Evolutionary conservation across 2,329 filamentous ascomycete species (phyloP).

Genomic region (Mycosphaerella sp.): DNA sequence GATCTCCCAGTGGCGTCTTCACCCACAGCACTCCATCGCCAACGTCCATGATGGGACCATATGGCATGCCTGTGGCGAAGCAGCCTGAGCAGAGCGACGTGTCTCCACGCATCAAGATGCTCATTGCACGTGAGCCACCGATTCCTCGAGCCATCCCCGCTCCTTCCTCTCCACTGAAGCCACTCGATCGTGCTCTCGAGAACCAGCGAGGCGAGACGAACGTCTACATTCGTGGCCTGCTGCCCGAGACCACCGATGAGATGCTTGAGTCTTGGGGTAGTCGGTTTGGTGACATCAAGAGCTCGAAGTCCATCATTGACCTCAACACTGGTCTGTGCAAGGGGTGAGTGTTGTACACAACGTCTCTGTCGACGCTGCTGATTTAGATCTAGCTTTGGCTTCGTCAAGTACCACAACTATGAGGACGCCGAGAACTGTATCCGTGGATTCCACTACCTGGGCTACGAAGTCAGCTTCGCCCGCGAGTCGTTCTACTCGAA

Average conservation of each 20-base stretch:
- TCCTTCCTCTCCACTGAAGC: constrained; percentile 78
- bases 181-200: constrained; percentile 86
- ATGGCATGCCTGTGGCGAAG: constrained; percentile 37
- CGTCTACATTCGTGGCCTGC: constrained; percentile 94
- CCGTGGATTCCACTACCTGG: constrained; percentile 85
- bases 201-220: constrained; percentile 95
- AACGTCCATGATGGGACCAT: constrained; percentile 41
- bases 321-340: constrained; percentile 90
- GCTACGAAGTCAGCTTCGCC: constrained; percentile 97
- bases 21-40: constrained; percentile 47
- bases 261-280: constrained; percentile 74
- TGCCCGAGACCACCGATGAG: constrained; percentile 91
- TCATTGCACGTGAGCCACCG: constrained; percentile 62
- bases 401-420: constrained; percentile 87
- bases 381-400: constrained; percentile 67
- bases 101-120: constrained; percentile 41
- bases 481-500: constrained; percentile 96
- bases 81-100: constrained; percentile 37
- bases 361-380: constrained; percentile 23
- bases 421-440: constrained; percentile 93
- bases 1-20: constrained; percentile 45
- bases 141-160: constrained; percentile 88
- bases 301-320: constrained; percentile 98
- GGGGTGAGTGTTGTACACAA: constrained; percentile 55
- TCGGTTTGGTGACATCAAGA: constrained; percentile 89